Evolutionary conservation across 306 rosid species (phyloP).

Genomic region (Cicer chorassanicum): DNA sequence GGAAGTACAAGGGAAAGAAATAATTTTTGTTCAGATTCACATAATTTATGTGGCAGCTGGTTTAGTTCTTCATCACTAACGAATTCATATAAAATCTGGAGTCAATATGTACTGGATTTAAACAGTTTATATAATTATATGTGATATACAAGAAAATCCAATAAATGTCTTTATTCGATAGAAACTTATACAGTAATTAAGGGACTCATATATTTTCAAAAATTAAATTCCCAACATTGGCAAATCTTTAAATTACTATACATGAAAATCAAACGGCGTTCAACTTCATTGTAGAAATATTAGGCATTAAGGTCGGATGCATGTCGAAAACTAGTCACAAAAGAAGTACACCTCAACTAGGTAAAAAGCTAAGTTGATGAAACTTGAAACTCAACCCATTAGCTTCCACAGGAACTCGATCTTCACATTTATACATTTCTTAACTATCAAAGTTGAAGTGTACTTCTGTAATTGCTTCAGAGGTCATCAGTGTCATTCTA

Average conservation of each 20-base stretch:
- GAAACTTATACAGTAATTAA: conserved; percentile 13
- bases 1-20: conserved; percentile 46
- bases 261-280: conserved; percentile 35
- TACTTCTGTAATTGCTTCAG: neutral
- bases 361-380: conserved; percentile 30
- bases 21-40: conserved; percentile 28
- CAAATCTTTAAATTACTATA: conserved; percentile 6
- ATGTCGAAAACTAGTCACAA: conserved; percentile 13
- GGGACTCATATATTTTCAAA: conserved; percentile 1
- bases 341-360: conserved; percentile 34
- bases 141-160: conserved; percentile 18
- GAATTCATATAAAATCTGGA: conserved; percentile 33
- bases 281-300: conserved; percentile 15
- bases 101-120: conserved; percentile 23
- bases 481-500: conserved; percentile 17
- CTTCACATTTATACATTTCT: conserved; percentile 28
- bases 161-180: conserved; percentile 23
- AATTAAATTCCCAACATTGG: neutral
- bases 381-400: conserved; percentile 34
- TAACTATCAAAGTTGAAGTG: conserved; percentile 21
- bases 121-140: neutral
- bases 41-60: conserved; percentile 16
- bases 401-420: conserved; percentile 16
- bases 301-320: conserved; percentile 21
- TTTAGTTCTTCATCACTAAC: conserved; percentile 25